Evolutionary conservation across 331 rosid species (phyloP).

Genomic region (Cucumis variabilis): DNA sequence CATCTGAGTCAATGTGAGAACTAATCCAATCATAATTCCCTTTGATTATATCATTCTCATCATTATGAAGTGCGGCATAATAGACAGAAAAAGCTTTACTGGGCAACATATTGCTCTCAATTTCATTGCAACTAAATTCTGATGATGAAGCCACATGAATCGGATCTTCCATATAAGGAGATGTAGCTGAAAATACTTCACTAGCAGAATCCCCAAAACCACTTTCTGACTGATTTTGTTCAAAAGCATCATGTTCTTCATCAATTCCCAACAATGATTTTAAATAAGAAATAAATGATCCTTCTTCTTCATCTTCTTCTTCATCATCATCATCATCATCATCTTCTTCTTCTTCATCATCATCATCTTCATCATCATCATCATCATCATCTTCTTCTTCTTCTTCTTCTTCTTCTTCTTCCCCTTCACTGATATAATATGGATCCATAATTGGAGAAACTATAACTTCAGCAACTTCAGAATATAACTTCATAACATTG

Average conservation of each 20-base stretch:
- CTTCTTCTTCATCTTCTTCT: slow-evolving; percentile 32
- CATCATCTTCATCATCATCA: background rate
- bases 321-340: background rate
- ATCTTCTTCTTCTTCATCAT: background rate
- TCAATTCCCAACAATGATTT: too few species aligned
- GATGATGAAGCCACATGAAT: slow-evolving; percentile 26
- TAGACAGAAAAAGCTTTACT: slow-evolving; percentile 40
- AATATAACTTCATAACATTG: slow-evolving; percentile 64
- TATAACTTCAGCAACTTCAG: slow-evolving; percentile 64
- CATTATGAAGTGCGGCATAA: slow-evolving; percentile 40
- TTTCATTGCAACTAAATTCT: slow-evolving; percentile 36
- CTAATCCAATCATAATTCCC: slow-evolving; percentile 37
- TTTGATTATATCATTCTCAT: slow-evolving; percentile 27
- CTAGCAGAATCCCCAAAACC: background rate
- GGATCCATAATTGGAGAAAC: slow-evolving; percentile 48
- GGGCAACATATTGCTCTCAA: slow-evolving; percentile 28
- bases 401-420: background rate
- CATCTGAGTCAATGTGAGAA: slow-evolving; percentile 28
- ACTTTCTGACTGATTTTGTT: background rate
- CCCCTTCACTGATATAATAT: slow-evolving; percentile 39
- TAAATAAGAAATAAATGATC: too few species aligned
- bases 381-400: background rate
- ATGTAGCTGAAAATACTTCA: background rate
- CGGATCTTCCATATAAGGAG: slow-evolving; percentile 4
- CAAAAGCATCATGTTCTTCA: background rate